Conservation (phyloP, 2,329 filamentous ascomycete species). For the Phaeomoniella chlamydospora region DNA sequence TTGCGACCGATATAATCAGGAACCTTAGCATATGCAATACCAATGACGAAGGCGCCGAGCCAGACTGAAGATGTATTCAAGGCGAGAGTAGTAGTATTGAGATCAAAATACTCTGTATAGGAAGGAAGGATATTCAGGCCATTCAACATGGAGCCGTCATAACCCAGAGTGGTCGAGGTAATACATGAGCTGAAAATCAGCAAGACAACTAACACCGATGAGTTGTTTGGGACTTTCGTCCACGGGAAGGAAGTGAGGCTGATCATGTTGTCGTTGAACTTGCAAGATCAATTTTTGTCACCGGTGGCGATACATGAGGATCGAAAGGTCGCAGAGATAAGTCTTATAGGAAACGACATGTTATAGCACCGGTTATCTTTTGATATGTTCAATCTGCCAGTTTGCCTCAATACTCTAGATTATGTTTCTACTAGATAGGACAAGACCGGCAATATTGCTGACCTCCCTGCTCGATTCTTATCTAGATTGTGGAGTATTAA, state of each 20-base stretch:
- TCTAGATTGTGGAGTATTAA: too few relatives aligned
- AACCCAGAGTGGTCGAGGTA: constrained; percentile 12
- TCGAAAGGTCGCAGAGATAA: too few relatives aligned
- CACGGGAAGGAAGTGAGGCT: not conserved
- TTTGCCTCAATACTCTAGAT: too few relatives aligned
- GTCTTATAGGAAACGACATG: too few relatives aligned
- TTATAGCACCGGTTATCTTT: too few relatives aligned
- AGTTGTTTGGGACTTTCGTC: constrained; percentile 4
- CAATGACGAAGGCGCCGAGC: constrained; percentile 34
- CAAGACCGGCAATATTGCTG: too few relatives aligned
- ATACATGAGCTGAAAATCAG: constrained; percentile 7
- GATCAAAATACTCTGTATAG: constrained; percentile 41
- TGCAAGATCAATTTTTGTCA: too few relatives aligned
- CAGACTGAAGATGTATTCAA: constrained; percentile 42
- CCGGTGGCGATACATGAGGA: too few relatives aligned
- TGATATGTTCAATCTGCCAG: too few relatives aligned
- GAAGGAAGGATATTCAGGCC: constrained; percentile 42
- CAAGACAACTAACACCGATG: constrained; percentile 3
- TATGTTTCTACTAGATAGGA: too few relatives aligned
- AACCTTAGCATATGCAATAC: constrained; percentile 26
- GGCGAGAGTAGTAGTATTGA: constrained; percentile 36
- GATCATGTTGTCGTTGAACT: not conserved
- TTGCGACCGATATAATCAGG: constrained; percentile 29
- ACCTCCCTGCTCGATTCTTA: too few relatives aligned
- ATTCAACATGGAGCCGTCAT: constrained; percentile 40